Evolutionary conservation across 2,329 filamentous ascomycete species (phyloP).

Genomic region (Calonectria pseudoturangicola): DNA sequence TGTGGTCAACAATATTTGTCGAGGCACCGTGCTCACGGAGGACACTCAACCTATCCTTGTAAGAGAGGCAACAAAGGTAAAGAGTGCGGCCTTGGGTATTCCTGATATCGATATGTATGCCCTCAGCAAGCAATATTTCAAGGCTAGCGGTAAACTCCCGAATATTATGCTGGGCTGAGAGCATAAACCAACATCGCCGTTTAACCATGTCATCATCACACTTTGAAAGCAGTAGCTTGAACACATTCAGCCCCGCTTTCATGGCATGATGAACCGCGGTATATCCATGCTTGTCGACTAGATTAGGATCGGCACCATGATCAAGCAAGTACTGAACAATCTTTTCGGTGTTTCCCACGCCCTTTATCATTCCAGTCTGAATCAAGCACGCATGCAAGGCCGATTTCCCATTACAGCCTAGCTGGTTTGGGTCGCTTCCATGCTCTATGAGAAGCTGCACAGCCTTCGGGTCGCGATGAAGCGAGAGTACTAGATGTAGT

Average conservation of each 20-base stretch:
- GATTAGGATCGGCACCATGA: slow-evolving; percentile 41
- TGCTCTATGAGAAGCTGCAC: slow-evolving; percentile 42
- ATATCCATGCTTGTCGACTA: neutral
- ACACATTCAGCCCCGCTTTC: neutral
- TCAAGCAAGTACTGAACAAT: slow-evolving; percentile 45
- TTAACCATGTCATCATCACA: slow-evolving; percentile 12
- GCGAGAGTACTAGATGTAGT: slow-evolving; percentile 26
- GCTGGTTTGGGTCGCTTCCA: slow-evolving; percentile 41
- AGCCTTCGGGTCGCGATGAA: neutral
- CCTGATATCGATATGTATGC: slow-evolving; percentile 41
- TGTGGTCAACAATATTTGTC: slow-evolving; percentile 8
- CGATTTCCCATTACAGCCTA: neutral
- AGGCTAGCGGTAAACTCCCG: slow-evolving; percentile 32
- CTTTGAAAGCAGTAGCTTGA: slow-evolving; percentile 38
- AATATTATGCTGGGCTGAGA: neutral
- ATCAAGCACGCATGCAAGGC: slow-evolving; percentile 23
- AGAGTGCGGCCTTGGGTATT: slow-evolving; percentile 37
- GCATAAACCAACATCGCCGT: slow-evolving; percentile 41
- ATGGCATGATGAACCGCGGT: slow-evolving; percentile 18
- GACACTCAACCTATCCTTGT: neutral
- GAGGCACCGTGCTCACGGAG: slow-evolving; percentile 39
- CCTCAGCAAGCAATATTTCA: slow-evolving; percentile 38
- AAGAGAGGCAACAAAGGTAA: slow-evolving; percentile 36
- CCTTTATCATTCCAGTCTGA: neutral
- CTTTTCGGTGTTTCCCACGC: neutral